Evolutionary conservation across 148 eudicot species (phyloP).

Genomic region (Vaccinium myrtillus): DNA sequence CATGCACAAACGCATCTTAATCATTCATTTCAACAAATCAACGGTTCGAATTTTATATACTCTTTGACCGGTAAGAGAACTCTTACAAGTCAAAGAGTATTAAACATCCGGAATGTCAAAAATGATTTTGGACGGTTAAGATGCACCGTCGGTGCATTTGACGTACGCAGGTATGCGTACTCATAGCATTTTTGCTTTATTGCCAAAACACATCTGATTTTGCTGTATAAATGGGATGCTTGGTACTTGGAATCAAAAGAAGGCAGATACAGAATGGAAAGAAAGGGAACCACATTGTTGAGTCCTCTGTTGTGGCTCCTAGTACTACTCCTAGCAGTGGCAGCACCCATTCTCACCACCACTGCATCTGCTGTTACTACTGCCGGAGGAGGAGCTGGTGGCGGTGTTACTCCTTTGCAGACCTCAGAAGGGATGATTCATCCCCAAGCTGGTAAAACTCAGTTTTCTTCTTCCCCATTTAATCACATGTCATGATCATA

Average conservation of each 20-base stretch:
- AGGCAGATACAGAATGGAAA: neutral
- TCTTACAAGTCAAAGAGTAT: too few species aligned
- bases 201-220: neutral
- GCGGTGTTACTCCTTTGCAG: neutral
- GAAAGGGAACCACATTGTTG: neutral
- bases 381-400: neutral
- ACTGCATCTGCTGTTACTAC: neutral
- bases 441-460: slow-evolving; percentile 6
- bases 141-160: too few species aligned
- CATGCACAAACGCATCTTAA: too few species aligned
- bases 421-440: neutral
- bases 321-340: neutral
- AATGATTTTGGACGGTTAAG: too few species aligned
- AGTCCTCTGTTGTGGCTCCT: neutral
- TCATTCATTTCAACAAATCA: too few species aligned
- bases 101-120: too few species aligned
- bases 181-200: too few species aligned
- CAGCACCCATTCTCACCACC: neutral
- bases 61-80: too few species aligned
- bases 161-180: too few species aligned
- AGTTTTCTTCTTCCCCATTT: neutral
- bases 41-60: too few species aligned
- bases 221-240: neutral
- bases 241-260: neutral
- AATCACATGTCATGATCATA: neutral